Evolutionary conservation across 371 early-diverging fungal genomes (phyloP), one percentile per base, ranked within the genome.

Genomic region (Batkoa obscura): DNA sequence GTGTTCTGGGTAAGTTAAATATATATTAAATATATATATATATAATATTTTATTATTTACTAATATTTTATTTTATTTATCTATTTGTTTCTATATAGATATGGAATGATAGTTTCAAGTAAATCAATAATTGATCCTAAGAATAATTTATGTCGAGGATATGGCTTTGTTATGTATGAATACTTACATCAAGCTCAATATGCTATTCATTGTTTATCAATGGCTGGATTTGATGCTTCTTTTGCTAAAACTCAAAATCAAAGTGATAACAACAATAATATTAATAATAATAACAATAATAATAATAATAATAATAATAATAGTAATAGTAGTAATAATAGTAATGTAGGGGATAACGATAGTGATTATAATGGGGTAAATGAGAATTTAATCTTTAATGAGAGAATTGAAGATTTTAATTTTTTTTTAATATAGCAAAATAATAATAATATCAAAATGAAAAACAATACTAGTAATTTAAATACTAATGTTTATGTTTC

Each of bases 91-190:
- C 30, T 13, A 43, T 39, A 36, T 47, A 85, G 84, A 5, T 89
- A 73, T 60, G 94, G 94, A n/a, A 63, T 63, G 3, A 80, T 93
- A 38, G 64, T 79, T 43, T 88, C 90, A 45, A 80, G 82, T 51
- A 93, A 91, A 59, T 78, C 86, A 3, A 90, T 91, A 39, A 68
- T 87, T 43, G 84, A 91, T 62, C 80, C 76, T 57, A 73, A 71
- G 48, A 78, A 86, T 3, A 79, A 81, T 39, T 75, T 78, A 60
- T 93, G 94, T 64, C 86, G 86, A 66, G 90, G 91, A 0, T 88
- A 83, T 64, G 94, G 94, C 3, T 93, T 93, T 61, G 88, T 88
- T 23, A 79, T 89, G 79, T 93, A 83, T 66, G 81, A 81, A 46
- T 78, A 71, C n/a, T 75, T 72, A n/a, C 66, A 73, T 13, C 80